Percentiles rank a stretch among this genome's conserved stretches.
Conservation (phyloP, 2,329 filamentous ascomycete species). For the Neophaeococcomyces aloes region DNA sequence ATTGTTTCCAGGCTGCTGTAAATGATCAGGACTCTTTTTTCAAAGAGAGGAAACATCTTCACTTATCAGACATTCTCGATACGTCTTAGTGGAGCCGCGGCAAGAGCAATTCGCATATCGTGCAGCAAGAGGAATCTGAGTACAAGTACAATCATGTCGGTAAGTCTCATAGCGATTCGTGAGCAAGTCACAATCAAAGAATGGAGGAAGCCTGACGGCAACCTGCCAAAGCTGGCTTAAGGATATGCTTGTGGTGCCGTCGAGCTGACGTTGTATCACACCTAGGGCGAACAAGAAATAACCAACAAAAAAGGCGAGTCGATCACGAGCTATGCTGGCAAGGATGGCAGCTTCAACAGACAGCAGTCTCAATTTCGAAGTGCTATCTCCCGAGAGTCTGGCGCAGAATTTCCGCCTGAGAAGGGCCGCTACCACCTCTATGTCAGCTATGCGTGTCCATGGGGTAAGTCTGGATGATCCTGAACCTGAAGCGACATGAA, state of each 20-base stretch:
- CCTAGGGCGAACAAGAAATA: too few relatives aligned
- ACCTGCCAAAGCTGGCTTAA: too few relatives aligned
- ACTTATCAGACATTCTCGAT: not conserved
- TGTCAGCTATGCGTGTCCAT: conserved; percentile 87
- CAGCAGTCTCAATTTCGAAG: conserved; percentile 73
- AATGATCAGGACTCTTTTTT: not conserved
- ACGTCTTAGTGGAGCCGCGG: not conserved
- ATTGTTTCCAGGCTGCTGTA: too few relatives aligned
- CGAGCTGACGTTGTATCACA: too few relatives aligned
- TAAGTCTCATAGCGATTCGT: too few relatives aligned
- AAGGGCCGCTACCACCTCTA: conserved; percentile 90
- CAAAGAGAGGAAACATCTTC: not conserved
- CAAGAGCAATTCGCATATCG: not conserved
- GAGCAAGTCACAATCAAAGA: too few relatives aligned
- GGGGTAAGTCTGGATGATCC: conserved; percentile 43
- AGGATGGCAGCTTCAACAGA: conserved; percentile 90
- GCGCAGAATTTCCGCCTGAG: conserved; percentile 70
- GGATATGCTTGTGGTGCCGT: too few relatives aligned
- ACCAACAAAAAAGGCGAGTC: too few relatives aligned
- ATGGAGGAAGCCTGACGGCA: too few relatives aligned
- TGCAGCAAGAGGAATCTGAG: not conserved
- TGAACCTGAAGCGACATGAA: not conserved
- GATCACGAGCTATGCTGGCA: too few relatives aligned
- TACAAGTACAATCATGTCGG: not conserved
- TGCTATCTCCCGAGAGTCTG: conserved; percentile 61